phyloP scores from a whole-genome alignment of 768 basidiomycete species.

The Amanita brunnescens region DNA sequence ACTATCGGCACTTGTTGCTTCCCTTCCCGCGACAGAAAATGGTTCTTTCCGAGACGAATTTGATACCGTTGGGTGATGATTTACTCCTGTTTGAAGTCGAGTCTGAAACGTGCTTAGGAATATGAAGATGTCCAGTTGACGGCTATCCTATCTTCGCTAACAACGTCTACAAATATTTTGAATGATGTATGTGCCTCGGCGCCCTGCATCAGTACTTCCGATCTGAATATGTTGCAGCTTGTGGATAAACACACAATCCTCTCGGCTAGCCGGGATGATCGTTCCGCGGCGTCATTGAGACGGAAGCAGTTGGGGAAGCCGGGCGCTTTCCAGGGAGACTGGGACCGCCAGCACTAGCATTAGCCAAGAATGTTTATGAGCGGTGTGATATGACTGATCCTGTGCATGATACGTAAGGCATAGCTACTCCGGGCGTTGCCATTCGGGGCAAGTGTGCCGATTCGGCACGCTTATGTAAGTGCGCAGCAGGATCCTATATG shows the following conservation, averaged over 20 bases:
- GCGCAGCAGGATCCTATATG: conserved; percentile 27
- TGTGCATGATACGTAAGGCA: background rate
- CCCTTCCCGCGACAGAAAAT: conserved; percentile 81
- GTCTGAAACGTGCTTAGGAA: conserved; percentile 48
- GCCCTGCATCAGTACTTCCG: background rate
- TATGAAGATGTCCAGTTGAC: conserved; percentile 94
- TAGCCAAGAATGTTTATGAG: background rate
- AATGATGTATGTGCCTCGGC: conserved; percentile 62
- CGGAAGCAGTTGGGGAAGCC: conserved; percentile 47
- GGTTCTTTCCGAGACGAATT: conserved; percentile 83
- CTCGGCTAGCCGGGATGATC: conserved; percentile 38
- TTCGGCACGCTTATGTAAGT: conserved; percentile 11
- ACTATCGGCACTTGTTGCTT: conserved; percentile 78
- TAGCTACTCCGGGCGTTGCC: background rate
- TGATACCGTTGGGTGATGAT: conserved; percentile 50
- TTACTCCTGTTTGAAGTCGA: conserved; percentile 1
- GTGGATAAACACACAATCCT: conserved; percentile 74
- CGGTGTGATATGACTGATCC: too few relatives aligned
- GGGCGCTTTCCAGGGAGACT: conserved; percentile 36
- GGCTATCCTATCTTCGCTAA: conserved; percentile 78
- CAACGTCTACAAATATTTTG: conserved; percentile 78
- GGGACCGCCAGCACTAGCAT: conserved; percentile 43
- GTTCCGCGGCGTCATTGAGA: conserved; percentile 33
- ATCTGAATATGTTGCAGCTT: conserved; percentile 30
- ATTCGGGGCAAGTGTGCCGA: background rate